phyloP scores from a whole-genome alignment of 441 rosid genomes.

The Biscutella auriculata region DNA sequence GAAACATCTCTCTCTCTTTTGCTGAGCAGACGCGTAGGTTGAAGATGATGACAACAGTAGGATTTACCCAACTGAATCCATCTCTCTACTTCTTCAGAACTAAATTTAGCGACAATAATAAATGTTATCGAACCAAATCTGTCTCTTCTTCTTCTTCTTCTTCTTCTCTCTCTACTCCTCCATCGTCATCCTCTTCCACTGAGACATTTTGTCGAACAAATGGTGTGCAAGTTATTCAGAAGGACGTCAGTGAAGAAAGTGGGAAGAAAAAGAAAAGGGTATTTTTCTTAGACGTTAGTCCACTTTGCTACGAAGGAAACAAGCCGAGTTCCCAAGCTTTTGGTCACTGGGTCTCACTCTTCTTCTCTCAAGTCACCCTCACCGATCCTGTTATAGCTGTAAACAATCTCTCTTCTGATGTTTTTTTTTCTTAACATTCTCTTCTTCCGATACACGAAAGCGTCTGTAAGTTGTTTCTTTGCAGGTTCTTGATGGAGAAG shows the following conservation, averaged over 20 bases:
- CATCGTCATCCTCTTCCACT: not conserved
- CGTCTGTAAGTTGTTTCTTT: conserved; percentile 10
- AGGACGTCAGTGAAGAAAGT: not conserved
- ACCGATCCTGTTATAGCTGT: conserved; percentile 79
- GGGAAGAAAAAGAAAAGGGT: conserved; percentile 48
- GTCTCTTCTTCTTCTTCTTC: not conserved
- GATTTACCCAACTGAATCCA: conserved; percentile 15
- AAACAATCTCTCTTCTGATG: conserved; percentile 25
- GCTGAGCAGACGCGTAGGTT: not conserved
- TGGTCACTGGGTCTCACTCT: conserved; percentile 68
- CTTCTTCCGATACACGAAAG: not conserved
- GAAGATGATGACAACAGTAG: conserved; percentile 19
- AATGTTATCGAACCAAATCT: not conserved
- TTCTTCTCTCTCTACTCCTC: too few relatives aligned
- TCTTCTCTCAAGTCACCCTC: conserved; percentile 69
- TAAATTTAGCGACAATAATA: not conserved
- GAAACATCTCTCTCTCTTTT: too few relatives aligned
- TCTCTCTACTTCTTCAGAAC: not conserved
- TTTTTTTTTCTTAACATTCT: too few relatives aligned
- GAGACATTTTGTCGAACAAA: conserved; percentile 42
- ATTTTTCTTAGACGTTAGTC: conserved; percentile 77
- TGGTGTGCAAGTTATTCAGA: conserved; percentile 23
- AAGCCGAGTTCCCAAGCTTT: conserved; percentile 59
- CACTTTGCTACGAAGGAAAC: conserved; percentile 71
- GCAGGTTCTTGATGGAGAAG: conserved; percentile 82